Base-by-base conservation (phyloP, 2,329 filamentous ascomycete genomes). In the Colletotrichum spinosum region DNA sequence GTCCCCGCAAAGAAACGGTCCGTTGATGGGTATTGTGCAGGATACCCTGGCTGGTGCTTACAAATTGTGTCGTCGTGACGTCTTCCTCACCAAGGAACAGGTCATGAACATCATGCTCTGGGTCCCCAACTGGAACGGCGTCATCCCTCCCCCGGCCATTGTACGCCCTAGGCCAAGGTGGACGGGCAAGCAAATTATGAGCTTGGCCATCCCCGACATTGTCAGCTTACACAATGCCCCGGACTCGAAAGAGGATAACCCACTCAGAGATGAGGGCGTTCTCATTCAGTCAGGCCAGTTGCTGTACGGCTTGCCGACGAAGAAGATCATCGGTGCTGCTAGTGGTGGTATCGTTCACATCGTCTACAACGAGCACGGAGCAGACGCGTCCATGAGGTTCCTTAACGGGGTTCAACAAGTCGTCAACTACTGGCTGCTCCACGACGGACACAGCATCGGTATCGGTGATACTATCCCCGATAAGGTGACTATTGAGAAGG, bases 21-120 rank as follows among this genome's bases (percentile, higher is more conserved):
- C 96, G 51, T 86, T 99, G 61, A 99, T 99, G 97, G 97, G 97
- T 88, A 98, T 99, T 71, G 96, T 99, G 25, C 96, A 99, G 78
- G 96, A 99, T 78, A 97, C 95, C 33, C 86, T 99, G 65, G 96
- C 94, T 70, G 96, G 97, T 80, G 91, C 94, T 48, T 99, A 97
- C 88, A 99, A 99, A 83, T 90, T 99, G 71, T 97, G 92, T 73
- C 92, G 94, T 72, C 90, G 94, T 76, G 96, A 99, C 77, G 89
- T 93, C 37, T 97, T 99, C 80, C 81, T 99, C 65, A 91, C 88
- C 62, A 94, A 95, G 77, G 92, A 97, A 71, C 86, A 94, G 76
- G 92, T 99, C 69, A 98, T 97, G 94, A 97, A 97, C 77, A 87
- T 97, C 71, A 91, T 99, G 84, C 86, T 99, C 70, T 99, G 95